Base-by-base conservation (phyloP, 1,139 yeast species). In the Taphrina populina region DNA sequence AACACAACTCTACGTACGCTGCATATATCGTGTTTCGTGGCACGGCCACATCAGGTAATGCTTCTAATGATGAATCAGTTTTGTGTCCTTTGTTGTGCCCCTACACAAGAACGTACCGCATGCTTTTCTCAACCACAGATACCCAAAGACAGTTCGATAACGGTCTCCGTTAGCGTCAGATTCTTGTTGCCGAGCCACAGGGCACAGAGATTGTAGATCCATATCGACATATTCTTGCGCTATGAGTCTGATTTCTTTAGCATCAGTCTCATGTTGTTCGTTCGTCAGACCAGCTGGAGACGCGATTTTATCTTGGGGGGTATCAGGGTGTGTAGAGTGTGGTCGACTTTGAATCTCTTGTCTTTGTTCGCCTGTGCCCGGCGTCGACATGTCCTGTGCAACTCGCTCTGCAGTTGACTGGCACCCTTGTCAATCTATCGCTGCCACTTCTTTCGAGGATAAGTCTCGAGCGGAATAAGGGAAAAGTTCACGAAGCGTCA, bases 1-100 rank as follows among this genome's bases (percentile, higher is more conserved):
- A 82, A 68, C 96, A 88, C 7, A 82, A 66, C 20, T 80, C 80
- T 15, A 81, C 88, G 66, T 88, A 90, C 54, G 85, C 77, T 11
- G 95, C 88, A 69, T 85, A 88, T 21, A 88, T 81, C 54, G 88
- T 73, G 64, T 85, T 86, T 58, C 97, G 73, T 4, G 95, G 95
- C 17, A 88, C 88, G 41, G 84, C 94, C 2, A 88, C 81, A 1
- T 82, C 80, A 4, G 79, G 56, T 10, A 49, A 17, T 13, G 53
- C 35, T 29, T 47, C 53, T 47, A 21, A 15, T 7, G 21, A 27
- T 27, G 30, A 8, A 7, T 8, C 10, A 7, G 10, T 8, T 8
- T 27, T 27, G 11, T 27, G 7, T 7, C 30, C 30, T 11, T 27
- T 11, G 30, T 11, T 27, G 30, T 8, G 10, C 11, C 10, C 30